Evolutionary conservation across 116 monocot species (phyloP).

Genomic region (Zostera marina): DNA sequence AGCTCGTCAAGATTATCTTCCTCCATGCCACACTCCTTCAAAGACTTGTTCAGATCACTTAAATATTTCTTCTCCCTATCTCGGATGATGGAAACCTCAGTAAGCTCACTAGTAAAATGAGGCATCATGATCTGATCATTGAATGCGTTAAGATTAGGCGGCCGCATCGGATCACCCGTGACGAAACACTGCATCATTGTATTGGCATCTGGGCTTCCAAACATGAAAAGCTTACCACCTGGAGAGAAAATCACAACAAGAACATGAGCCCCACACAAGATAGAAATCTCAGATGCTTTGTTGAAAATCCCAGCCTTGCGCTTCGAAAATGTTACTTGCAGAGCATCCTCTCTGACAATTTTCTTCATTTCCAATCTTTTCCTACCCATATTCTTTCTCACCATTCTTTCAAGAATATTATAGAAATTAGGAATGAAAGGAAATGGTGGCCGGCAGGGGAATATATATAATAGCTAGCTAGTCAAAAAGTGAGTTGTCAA

Average conservation of each 20-base stretch:
- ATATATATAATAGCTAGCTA: too few relatives aligned
- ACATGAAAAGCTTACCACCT: not conserved
- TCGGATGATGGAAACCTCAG: not conserved
- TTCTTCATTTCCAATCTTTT: conserved; percentile 9
- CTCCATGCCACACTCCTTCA: conserved; percentile 1
- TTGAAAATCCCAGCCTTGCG: conserved; percentile 10
- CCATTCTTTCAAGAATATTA: not conserved
- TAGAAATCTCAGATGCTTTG: conserved; percentile 11
- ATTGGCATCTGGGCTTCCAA: conserved; percentile 7
- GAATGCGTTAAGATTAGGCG: not conserved
- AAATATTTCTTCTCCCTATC: conserved; percentile 2
- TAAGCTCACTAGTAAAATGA: not conserved
- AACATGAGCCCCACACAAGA: conserved; percentile 11
- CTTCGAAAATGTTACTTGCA: conserved; percentile 16
- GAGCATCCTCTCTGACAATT: conserved; percentile 3
- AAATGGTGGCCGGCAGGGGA: too few relatives aligned
- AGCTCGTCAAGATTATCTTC: not conserved
- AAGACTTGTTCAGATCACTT: not conserved
- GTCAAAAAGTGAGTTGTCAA: too few relatives aligned
- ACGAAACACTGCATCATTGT: not conserved
- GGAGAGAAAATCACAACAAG: conserved; percentile 9
- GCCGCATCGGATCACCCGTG: not conserved
- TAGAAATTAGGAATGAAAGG: too few relatives aligned
- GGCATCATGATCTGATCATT: not conserved
- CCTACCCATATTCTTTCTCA: conserved; percentile 6